A percentile compares a stretch with the other conserved stretches of the same genome.
These are phyloP conservation scores for Penicillium paneum DNA, from an alignment of 2,329 filamentous ascomycete species.

Conservation along the genomic window DNA sequence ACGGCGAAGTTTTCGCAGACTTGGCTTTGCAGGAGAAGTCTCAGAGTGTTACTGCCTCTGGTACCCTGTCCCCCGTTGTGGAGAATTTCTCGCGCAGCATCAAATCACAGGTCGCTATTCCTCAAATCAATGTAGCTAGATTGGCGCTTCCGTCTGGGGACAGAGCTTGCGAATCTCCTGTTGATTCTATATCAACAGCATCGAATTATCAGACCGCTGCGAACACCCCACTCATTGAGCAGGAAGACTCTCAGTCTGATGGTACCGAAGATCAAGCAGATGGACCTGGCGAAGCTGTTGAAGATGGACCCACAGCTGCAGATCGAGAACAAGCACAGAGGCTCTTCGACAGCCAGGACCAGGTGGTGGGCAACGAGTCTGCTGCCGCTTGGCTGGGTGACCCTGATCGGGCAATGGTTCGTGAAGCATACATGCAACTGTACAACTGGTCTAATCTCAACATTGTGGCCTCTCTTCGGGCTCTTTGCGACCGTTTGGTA, in stretches of 20 bases:
- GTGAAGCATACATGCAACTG: slow-evolving; percentile 83
- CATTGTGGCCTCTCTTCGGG: slow-evolving; percentile 72
- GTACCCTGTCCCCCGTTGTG: slow-evolving; percentile 26
- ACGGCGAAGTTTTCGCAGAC: slow-evolving; percentile 20
- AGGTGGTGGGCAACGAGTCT: slow-evolving; percentile 72
- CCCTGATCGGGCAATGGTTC: slow-evolving; percentile 51
- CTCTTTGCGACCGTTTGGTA: slow-evolving; percentile 75
- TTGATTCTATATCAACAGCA: slow-evolving; percentile 36
- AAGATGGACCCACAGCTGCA: slow-evolving; percentile 52
- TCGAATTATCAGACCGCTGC: slow-evolving; percentile 47
- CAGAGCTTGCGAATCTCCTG: slow-evolving; percentile 28
- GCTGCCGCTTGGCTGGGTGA: slow-evolving; percentile 84
- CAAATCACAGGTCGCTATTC: slow-evolving; percentile 17
- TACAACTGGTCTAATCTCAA: slow-evolving; percentile 83
- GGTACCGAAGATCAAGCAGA: slow-evolving; percentile 18
- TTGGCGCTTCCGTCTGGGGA: slow-evolving; percentile 25
- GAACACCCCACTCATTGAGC: slow-evolving; percentile 40
- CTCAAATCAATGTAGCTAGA: slow-evolving; percentile 28
- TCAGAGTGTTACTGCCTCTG: slow-evolving; percentile 15
- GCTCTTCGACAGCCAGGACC: slow-evolving; percentile 77
- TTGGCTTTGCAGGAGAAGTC: slow-evolving; percentile 17
- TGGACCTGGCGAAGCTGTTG: slow-evolving; percentile 15
- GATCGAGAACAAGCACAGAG: slow-evolving; percentile 75
- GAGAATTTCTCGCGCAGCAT: slow-evolving; percentile 28
- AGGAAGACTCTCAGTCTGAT: slow-evolving; percentile 27